Percentiles rank a stretch among this genome's conserved stretches.
phyloP scores from a whole-genome alignment of 345 rosid species.

The Rhodomyrtus tomentosa region DNA sequence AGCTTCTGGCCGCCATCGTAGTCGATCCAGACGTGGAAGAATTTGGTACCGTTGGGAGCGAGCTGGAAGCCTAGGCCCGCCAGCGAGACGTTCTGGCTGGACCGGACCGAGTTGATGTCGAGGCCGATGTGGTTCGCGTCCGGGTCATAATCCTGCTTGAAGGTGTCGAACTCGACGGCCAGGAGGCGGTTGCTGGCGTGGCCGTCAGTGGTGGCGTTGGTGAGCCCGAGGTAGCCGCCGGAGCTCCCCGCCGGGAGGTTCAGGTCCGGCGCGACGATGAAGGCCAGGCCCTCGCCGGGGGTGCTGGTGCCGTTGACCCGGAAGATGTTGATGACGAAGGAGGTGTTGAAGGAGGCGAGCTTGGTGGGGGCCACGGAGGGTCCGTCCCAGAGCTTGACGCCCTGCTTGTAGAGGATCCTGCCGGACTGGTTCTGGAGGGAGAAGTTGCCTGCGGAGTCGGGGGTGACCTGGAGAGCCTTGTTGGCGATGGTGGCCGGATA shows the following conservation, averaged over 20 bases:
- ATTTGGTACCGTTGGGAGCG: constrained; percentile 12
- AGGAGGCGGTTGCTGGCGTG: constrained; percentile 12
- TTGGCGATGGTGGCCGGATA: constrained; percentile 15
- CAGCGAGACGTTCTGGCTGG: constrained; percentile 16
- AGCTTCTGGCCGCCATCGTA: constrained; percentile 24
- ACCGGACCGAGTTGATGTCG: constrained; percentile 28
- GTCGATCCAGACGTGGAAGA: constrained; percentile 33
- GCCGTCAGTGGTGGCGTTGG: constrained; percentile 24
- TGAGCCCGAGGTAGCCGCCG: constrained; percentile 25
- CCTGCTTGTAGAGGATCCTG: constrained; percentile 5
- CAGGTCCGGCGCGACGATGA: constrained; percentile 21
- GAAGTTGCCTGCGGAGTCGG: constrained; percentile 20
- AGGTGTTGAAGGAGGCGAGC: constrained; percentile 26
- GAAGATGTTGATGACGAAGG: constrained; percentile 19
- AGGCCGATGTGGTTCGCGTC: constrained; percentile 56
- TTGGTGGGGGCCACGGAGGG: neutral
- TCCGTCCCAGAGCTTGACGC: constrained; percentile 16
- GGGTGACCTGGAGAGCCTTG: constrained; percentile 21
- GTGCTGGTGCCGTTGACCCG: neutral
- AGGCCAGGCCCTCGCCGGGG: constrained; percentile 28
- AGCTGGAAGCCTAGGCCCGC: constrained; percentile 18
- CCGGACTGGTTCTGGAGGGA: constrained; percentile 10
- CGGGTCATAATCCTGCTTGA: constrained; percentile 44
- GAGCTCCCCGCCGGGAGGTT: constrained; percentile 6
- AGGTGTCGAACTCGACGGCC: constrained; percentile 49